Evolutionary conservation across 2,329 filamentous ascomycete species (phyloP).

Genomic region (Colletotrichum limetticola): DNA sequence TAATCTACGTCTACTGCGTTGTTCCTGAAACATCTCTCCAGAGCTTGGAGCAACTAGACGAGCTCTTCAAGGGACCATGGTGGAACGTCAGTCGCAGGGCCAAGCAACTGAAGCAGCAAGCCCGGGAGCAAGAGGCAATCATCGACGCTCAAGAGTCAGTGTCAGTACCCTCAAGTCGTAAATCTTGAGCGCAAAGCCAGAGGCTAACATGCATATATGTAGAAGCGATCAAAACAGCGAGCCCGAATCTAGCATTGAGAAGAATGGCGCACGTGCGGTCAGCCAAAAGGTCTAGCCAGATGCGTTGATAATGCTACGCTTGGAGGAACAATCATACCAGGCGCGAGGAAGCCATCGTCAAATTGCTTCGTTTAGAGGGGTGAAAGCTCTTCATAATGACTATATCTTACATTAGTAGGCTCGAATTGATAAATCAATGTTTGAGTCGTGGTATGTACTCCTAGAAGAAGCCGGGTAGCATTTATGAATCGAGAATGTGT

Average conservation of each 20-base stretch:
- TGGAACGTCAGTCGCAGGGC: neutral
- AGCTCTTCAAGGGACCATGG: neutral
- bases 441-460: too few species aligned
- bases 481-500: too few species aligned
- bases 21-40: constrained; percentile 48
- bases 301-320: neutral
- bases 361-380: neutral
- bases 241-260: neutral
- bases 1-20: constrained; percentile 51
- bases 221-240: neutral
- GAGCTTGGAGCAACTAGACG: neutral
- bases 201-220: neutral
- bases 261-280: neutral
- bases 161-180: neutral
- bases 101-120: neutral
- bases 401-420: too few species aligned
- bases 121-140: neutral
- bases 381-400: too few species aligned
- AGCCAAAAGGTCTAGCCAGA: neutral
- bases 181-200: neutral
- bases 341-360: neutral
- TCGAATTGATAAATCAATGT: too few species aligned
- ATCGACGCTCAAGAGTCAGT: neutral
- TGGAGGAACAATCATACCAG: neutral
- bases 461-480: too few species aligned